phyloP scores from a whole-genome alignment of 2,329 filamentous ascomycete species.

The Emydomyces testavorans region DNA sequence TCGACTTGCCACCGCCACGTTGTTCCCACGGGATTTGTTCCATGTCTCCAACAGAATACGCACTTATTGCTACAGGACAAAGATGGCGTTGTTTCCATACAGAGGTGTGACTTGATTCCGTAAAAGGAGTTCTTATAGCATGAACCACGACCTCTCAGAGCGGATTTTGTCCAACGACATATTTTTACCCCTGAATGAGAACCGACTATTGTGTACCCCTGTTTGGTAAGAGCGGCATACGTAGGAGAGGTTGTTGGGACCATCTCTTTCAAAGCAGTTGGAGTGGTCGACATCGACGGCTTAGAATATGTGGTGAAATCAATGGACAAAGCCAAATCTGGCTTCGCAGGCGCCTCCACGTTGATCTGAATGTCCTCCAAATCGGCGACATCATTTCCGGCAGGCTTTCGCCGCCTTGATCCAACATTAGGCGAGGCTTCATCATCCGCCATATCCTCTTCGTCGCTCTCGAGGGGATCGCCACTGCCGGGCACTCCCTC shows the following conservation, averaged over 20 bases:
- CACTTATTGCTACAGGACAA: slow-evolving; percentile 97
- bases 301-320: slow-evolving; percentile 60
- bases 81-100: slow-evolving; percentile 95
- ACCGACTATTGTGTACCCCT: slow-evolving; percentile 90
- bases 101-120: slow-evolving; percentile 89
- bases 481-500: slow-evolving; percentile 68
- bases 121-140: slow-evolving; percentile 99
- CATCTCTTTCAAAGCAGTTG: slow-evolving; percentile 64
- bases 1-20: slow-evolving; percentile 96
- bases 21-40: slow-evolving; percentile 91
- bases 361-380: slow-evolving; percentile 64
- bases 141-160: slow-evolving; percentile 78
- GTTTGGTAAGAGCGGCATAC: slow-evolving; percentile 79
- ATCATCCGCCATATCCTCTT: slow-evolving; percentile 59
- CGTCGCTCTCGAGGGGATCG: slow-evolving; percentile 72
- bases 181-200: slow-evolving; percentile 96
- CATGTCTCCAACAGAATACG: slow-evolving; percentile 97
- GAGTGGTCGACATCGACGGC: slow-evolving; percentile 25
- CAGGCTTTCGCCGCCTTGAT: slow-evolving; percentile 30
- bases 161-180: slow-evolving; percentile 96
- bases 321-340: slow-evolving; percentile 47
- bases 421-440: slow-evolving; percentile 48
- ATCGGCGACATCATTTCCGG: slow-evolving; percentile 50
- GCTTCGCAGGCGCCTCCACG: slow-evolving; percentile 17
- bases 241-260: slow-evolving; percentile 84